Conservation (phyloP, 179 eudicot genomes). For the Spinacia oleracea region DNA sequence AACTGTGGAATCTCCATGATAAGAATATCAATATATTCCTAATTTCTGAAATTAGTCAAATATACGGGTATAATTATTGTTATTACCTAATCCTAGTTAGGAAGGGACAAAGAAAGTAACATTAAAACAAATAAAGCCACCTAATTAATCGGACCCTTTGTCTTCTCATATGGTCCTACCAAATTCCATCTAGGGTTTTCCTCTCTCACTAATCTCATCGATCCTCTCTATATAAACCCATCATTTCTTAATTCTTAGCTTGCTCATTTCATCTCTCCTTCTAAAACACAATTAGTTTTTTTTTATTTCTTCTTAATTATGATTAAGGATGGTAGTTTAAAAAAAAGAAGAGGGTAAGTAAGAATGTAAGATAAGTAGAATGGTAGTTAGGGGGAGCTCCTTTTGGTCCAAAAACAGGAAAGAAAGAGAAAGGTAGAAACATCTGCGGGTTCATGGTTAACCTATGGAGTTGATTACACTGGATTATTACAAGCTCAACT, state of each 20-base stretch:
- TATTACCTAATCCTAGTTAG: not conserved
- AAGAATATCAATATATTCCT: too few species aligned
- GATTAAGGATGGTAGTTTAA: too few species aligned
- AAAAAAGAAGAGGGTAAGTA: too few species aligned
- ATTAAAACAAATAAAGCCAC: not conserved
- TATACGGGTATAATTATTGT: not conserved
- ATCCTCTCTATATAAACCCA: not conserved
- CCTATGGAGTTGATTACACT: slow-evolving; percentile 20
- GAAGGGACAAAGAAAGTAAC: not conserved
- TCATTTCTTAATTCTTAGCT: too few species aligned
- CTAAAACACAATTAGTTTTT: not conserved
- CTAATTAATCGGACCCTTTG: not conserved
- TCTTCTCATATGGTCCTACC: not conserved
- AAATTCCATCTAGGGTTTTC: not conserved
- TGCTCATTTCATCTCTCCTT: too few species aligned
- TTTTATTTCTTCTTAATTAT: too few species aligned
- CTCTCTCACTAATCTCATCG: not conserved
- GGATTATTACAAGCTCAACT: not conserved
- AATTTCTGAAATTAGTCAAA: too few species aligned
- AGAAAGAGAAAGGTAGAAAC: slow-evolving; percentile 11
- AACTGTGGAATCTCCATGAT: too few species aligned
- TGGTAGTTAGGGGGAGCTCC: slow-evolving; percentile 19
- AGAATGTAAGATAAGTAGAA: too few species aligned
- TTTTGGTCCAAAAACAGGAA: slow-evolving; percentile 22
- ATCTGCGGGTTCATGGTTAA: slow-evolving; percentile 26